Conservation (phyloP, 1,284 basidiomycete genomes). For the Gymnopus androsaceus region DNA sequence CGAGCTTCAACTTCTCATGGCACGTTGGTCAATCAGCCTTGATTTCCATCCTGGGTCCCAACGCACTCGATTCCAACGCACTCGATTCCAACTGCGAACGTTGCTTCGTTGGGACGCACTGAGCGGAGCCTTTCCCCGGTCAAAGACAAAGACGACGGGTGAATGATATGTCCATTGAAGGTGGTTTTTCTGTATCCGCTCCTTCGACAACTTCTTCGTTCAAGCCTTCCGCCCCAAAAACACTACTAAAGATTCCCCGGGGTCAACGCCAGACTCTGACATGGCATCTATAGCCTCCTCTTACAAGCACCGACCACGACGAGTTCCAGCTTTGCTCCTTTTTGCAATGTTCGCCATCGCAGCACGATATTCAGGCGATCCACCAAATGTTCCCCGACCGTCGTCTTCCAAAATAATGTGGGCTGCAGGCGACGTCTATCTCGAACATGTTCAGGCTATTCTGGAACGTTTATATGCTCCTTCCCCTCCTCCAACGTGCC, state of each 20-base stretch:
- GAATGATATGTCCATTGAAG: slow-evolving; percentile 1
- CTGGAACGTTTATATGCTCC: slow-evolving; percentile 67
- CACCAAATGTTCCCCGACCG: slow-evolving; percentile 40
- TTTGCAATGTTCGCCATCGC: slow-evolving; percentile 79
- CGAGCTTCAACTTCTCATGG: slow-evolving; percentile 20
- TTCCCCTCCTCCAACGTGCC: slow-evolving; percentile 67
- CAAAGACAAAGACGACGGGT: slow-evolving; percentile 15
- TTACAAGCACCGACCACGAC: slow-evolving; percentile 42
- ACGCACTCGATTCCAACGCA: no score
- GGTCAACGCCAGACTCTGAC: slow-evolving; percentile 29
- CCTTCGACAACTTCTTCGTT: slow-evolving; percentile 49
- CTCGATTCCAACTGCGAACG: not conserved
- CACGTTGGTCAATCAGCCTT: not conserved
- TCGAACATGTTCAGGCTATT: slow-evolving; percentile 69
- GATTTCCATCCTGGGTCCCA: no score
- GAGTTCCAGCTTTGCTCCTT: slow-evolving; percentile 67
- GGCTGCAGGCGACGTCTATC: slow-evolving; percentile 77
- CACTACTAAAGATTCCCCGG: not conserved
- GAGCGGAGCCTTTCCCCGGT: slow-evolving; percentile 9
- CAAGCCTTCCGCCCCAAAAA: slow-evolving; percentile 50
- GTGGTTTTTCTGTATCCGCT: slow-evolving; percentile 1
- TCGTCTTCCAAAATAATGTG: slow-evolving; percentile 58
- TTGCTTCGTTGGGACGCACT: not conserved
- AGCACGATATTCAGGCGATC: slow-evolving; percentile 60
- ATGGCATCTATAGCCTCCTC: slow-evolving; percentile 38